Evolutionary conservation across 2,329 filamentous ascomycete species (phyloP), one percentile per base, ranked within the genome.

Genomic region (Colletotrichum zoysiae): DNA sequence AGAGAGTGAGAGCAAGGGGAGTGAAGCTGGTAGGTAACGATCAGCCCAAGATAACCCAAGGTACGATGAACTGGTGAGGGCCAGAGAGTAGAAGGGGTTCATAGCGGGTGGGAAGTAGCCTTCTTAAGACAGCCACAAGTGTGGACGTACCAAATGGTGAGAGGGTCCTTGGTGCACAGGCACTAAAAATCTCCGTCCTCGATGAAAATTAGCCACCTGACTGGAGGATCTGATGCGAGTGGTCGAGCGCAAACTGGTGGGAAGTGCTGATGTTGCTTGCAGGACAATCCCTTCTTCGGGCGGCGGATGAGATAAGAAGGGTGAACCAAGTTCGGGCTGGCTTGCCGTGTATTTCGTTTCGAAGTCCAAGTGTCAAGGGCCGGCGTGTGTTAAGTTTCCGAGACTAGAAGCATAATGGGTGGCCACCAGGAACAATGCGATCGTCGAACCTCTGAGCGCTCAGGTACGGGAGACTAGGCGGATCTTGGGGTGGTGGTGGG

Each of bases 341-440:
- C 71, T 78, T 74, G 77, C 70, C 74, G 73, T 76, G 75, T 74
- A 74, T 76, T 75, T 74, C 74, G 77, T 78, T 79, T 80, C 78
- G 77, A 79, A 76, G 76, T 79, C 75, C 74, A 77, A 77, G 76
- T 76, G 76, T 76, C 68, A 70, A 75, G 75, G 73, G 74, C 74
- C 74, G 76, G 76, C 75, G 75, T 78, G 76, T 77, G 72, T 78
- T 78, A 78, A 75, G 78, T 78, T 79, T 78, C 76, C 77, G 77
- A 77, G 76, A 76, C 77, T 75, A 77, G 75, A 75, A 76, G 75
- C 77, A 78, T 74, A 77, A 75, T 77, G 74, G 60, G 75, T 73
- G 74, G 70, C 75, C 68, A 74, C 67, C 71, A 75, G 69, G 63
- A 74, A 69, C 74, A 73, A 74, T 74, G 70, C 74, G 73, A 74